Base-by-base conservation (phyloP, 768 basidiomycete species). In the Tylopilus vinaceipallidus region DNA sequence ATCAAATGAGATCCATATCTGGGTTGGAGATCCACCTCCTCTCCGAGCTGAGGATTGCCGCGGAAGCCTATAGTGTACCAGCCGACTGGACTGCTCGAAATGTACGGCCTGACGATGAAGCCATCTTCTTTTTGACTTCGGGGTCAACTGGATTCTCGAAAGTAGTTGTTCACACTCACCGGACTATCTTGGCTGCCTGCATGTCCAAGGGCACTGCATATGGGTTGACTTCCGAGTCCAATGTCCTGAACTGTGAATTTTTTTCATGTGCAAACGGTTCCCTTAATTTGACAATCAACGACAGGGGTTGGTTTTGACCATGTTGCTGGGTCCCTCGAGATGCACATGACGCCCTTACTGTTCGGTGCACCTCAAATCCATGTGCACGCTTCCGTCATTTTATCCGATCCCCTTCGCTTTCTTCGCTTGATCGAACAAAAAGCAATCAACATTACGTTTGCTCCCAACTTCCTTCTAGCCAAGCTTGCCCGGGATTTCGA, bases 241-340 rank as follows among this genome's bases (percentile, higher is more conserved):
- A 6, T 29, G 6, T 29, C 27, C 27, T 73, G 12, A 74, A 74
- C 54, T 74, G 73, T 61, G 33, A 46, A 52, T 42, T 12, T n/a
- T n/a, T 4, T 40, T 32, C 11, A 19, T 49, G 6, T 0, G 7
- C 2, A 2, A 6, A 9, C 0, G 22, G 10, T n/a, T 11, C 17
- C 9, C 0, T 35, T 12, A 1, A n/a, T 22, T 17, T 41, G 8
- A 49, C 12, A 3, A n/a, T 29, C 17, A 2, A 38, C 34, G 3
- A 22, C 19, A 61, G 57, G 57, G 72, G 71, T 73, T 35, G 67
- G 69, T 9, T 73, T 74, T 36, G 72, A 74, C 50, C 73, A 74
- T 41, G 72, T 73, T 44, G 73, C 72, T 3, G 69, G 66, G 24
- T 64, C 71, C 6, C 55, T 70, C 1, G 73, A 74, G 49, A 57